phyloP scores from a whole-genome alignment of 495 filamentous ascomycete genomes.

The Daldinia concentrica region DNA sequence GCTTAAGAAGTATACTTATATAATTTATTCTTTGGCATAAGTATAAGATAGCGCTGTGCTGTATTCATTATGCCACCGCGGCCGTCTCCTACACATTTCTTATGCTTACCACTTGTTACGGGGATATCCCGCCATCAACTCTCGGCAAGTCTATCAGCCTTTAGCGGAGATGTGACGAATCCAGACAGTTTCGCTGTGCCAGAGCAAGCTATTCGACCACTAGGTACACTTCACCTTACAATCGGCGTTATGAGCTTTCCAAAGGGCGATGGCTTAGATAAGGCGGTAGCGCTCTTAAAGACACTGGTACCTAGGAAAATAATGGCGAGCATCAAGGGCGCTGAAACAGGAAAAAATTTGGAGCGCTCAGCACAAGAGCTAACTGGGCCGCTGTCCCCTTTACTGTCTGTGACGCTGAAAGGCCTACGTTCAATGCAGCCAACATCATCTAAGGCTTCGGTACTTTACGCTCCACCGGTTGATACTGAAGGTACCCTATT shows the following conservation, averaged over 20 bases:
- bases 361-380: conserved; percentile 16
- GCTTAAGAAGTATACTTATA: too few relatives aligned
- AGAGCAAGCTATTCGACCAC: conserved; percentile 72
- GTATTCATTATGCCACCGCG: conserved; percentile 44
- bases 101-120: conserved; percentile 83
- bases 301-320: conserved; percentile 63
- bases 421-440: conserved; percentile 61
- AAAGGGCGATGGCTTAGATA: conserved; percentile 62
- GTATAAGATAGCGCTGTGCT: background rate
- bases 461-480: conserved; percentile 58
- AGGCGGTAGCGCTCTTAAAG: conserved; percentile 65
- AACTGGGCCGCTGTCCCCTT: conserved; percentile 16
- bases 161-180: conserved; percentile 64
- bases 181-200: conserved; percentile 55
- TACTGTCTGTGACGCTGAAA: conserved; percentile 53
- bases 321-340: conserved; percentile 48
- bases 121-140: conserved; percentile 69
- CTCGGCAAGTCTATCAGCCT: conserved; percentile 64
- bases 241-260: conserved; percentile 86
- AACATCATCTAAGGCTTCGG: conserved; percentile 45
- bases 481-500: conserved; percentile 67
- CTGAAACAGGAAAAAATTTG: conserved; percentile 7
- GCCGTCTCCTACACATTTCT: conserved; percentile 78
- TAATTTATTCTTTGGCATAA: background rate
- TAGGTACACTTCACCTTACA: conserved; percentile 86